Evolutionary conservation across 1,284 basidiomycete species (phyloP).

Genomic region (Boletellus dicymbophilus): DNA sequence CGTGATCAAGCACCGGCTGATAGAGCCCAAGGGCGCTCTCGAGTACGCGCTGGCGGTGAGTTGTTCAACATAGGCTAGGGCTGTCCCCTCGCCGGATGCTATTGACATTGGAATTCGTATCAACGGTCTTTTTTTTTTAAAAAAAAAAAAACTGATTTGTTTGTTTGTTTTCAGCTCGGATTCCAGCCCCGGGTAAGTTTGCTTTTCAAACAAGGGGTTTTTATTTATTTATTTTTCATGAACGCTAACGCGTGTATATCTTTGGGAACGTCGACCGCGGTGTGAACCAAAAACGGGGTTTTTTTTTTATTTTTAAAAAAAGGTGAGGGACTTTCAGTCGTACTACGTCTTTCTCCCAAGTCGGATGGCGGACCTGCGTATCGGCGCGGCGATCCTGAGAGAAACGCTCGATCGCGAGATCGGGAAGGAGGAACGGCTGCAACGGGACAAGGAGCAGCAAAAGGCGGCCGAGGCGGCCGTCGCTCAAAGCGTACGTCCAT

Average conservation of each 20-base stretch:
- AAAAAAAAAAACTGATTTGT: too few relatives aligned
- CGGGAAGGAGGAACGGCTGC: slow-evolving; percentile 53
- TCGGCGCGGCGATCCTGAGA: slow-evolving; percentile 63
- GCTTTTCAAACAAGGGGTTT: too few relatives aligned
- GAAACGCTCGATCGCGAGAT: slow-evolving; percentile 58
- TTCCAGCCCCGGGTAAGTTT: slow-evolving; percentile 62
- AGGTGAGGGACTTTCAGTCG: slow-evolving; percentile 58
- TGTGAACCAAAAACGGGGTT: background rate
- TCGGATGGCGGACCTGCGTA: slow-evolving; percentile 53
- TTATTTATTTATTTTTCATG: too few relatives aligned
- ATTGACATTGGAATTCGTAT: too few relatives aligned
- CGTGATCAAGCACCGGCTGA: slow-evolving; percentile 60
- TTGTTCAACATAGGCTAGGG: background rate
- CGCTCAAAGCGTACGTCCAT: slow-evolving; percentile 49
- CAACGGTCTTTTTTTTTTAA: too few relatives aligned
- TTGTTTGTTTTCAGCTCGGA: slow-evolving; percentile 58
- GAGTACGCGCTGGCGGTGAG: slow-evolving; percentile 77
- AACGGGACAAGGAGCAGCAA: slow-evolving; percentile 48
- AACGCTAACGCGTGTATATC: too few relatives aligned
- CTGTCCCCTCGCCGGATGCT: background rate
- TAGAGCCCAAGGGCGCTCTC: slow-evolving; percentile 67
- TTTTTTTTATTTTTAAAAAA: background rate
- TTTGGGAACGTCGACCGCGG: too few relatives aligned
- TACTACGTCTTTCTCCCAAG: slow-evolving; percentile 62
- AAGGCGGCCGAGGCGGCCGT: slow-evolving; percentile 57